Evolutionary conservation across 139 green algal species (phyloP).

Genomic region (Haematococcus lacustris): DNA sequence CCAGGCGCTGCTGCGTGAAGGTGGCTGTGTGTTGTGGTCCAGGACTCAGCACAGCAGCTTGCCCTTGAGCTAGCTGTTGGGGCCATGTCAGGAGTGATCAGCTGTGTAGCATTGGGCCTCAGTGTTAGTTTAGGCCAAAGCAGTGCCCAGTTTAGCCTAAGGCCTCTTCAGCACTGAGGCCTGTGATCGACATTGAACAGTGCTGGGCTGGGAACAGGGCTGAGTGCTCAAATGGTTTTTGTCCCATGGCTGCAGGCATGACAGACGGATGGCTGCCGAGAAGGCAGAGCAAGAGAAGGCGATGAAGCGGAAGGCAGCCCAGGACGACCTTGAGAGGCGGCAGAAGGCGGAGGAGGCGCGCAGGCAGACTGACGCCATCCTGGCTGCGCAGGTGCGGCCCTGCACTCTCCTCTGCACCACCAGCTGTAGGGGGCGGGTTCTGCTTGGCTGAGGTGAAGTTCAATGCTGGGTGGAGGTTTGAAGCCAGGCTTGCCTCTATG

Average conservation of each 20-base stretch:
- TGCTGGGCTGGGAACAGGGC: not conserved
- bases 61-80: constrained; percentile 13
- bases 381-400: constrained; percentile 41
- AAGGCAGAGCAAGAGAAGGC: constrained; percentile 42
- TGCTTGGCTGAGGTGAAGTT: not conserved
- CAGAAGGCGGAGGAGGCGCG: constrained; percentile 57
- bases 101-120: constrained; percentile 12
- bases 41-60: constrained; percentile 6
- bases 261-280: constrained; percentile 30
- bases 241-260: constrained; percentile 3
- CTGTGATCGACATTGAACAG: not conserved
- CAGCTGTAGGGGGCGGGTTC: not conserved
- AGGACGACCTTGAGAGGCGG: constrained; percentile 61
- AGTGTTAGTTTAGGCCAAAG: not conserved
- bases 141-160: too few relatives aligned
- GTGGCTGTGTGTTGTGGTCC: too few relatives aligned
- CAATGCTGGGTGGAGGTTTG: too few relatives aligned
- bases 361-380: constrained; percentile 60
- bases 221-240: not conserved
- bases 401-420: not conserved
- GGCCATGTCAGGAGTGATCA: not conserved
- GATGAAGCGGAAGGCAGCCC: constrained; percentile 46
- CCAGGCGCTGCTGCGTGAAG: too few relatives aligned
- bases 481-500: too few relatives aligned
- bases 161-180: constrained; percentile 1